phyloP scores from a whole-genome alignment of 257 asterid species.

The Solanum boliviense region DNA sequence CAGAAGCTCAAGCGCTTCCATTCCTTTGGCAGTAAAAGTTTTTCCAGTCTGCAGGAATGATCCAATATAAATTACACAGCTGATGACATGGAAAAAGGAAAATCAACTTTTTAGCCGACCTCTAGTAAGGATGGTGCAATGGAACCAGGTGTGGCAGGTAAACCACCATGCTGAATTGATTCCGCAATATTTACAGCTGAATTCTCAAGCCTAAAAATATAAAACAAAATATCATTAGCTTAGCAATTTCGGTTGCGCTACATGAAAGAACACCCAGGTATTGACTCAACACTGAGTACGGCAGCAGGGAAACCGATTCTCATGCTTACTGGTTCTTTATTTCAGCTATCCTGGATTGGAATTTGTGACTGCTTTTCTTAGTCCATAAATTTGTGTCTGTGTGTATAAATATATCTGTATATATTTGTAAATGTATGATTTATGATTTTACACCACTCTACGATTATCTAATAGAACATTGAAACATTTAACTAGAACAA shows the following conservation, averaged over 20 bases:
- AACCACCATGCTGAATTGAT: conserved; percentile 63
- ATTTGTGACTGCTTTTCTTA: background rate
- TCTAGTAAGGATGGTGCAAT: conserved; percentile 69
- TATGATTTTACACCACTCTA: background rate
- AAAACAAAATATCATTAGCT: background rate
- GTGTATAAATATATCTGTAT: background rate
- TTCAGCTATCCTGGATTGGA: background rate
- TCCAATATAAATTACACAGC: background rate
- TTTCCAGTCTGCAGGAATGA: conserved; percentile 56
- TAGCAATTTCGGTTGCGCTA: background rate
- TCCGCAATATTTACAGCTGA: conserved; percentile 64
- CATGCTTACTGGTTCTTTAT: background rate
- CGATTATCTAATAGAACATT: background rate
- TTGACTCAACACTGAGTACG: background rate
- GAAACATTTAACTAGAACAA: background rate
- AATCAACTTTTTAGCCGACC: conserved; percentile 28
- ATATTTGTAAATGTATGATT: background rate
- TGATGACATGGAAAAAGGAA: background rate
- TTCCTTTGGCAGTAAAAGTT: conserved; percentile 77
- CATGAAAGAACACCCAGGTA: background rate
- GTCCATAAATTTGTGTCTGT: background rate
- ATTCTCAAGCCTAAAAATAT: conserved; percentile 58
- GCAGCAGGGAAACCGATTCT: background rate
- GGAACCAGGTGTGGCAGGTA: conserved; percentile 44
- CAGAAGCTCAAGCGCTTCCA: conserved; percentile 86